These are phyloP conservation scores for Scolecobasidium constrictum DNA, from an alignment of 2,329 filamentous ascomycete species.

Conservation along the genomic window DNA sequence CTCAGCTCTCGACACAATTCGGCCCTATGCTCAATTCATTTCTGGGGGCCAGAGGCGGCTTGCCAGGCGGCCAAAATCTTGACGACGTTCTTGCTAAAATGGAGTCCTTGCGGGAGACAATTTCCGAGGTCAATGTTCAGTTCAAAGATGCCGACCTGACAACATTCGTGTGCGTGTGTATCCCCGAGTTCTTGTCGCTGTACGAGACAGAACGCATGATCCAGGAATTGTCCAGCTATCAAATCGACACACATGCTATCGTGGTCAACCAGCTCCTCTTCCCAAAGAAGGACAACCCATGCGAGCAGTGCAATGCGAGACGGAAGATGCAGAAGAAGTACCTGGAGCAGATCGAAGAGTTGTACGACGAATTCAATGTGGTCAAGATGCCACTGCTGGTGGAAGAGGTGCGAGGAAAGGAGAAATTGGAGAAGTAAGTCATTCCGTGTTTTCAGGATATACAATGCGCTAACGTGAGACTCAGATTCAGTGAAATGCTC, in stretches of 20 bases:
- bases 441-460: background rate
- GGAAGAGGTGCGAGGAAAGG: conserved; percentile 92
- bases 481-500: conserved; percentile 69
- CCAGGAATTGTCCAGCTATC: conserved; percentile 85
- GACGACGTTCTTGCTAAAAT: conserved; percentile 91
- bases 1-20: conserved; percentile 86
- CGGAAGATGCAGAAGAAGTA: conserved; percentile 99
- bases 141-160: conserved; percentile 96
- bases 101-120: conserved; percentile 84
- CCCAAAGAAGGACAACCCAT: conserved; percentile 71
- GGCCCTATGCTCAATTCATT: conserved; percentile 92
- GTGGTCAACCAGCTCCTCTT: conserved; percentile 97
- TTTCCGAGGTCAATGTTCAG: conserved; percentile 90
- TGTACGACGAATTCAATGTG: conserved; percentile 98
- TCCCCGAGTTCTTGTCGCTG: conserved; percentile 89
- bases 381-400: conserved; percentile 95
- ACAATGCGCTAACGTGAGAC: conserved; percentile 12
- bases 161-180: conserved; percentile 97
- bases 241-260: conserved; percentile 93
- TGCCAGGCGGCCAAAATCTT: conserved; percentile 88
- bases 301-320: conserved; percentile 89
- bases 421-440: conserved; percentile 65
- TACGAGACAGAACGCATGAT: conserved; percentile 99
- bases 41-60: conserved; percentile 62
- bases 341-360: conserved; percentile 92